Percentiles rank a stretch among this genome's conserved stretches.
phyloP scores from a whole-genome alignment of 495 filamentous ascomycete genomes.

The Penicillium daleae region DNA sequence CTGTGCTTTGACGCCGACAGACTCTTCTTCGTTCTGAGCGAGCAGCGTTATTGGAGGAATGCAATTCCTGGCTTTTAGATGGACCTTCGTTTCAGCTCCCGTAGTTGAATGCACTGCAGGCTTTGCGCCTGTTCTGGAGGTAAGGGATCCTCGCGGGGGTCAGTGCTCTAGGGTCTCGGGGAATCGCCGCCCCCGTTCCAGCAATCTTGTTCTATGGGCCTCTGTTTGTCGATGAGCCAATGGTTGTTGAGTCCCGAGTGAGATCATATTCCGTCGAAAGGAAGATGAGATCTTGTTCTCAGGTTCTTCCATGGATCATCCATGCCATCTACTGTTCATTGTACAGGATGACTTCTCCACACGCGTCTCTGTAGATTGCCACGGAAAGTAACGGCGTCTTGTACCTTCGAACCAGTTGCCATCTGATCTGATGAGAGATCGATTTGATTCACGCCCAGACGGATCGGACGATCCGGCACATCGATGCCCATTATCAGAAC shows the following conservation, averaged over 20 bases:
- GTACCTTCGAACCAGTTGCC: not conserved
- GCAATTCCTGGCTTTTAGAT: not conserved
- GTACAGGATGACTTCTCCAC: not conserved
- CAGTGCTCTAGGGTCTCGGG: conserved; percentile 22
- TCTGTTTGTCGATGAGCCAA: conserved; percentile 25
- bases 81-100: conserved; percentile 25
- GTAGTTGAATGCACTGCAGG: not conserved
- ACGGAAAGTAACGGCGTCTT: not conserved
- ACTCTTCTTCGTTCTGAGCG: not conserved
- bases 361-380: not conserved
- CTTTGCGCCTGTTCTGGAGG: conserved; percentile 8
- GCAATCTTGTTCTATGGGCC: conserved; percentile 26
- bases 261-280: conserved; percentile 5
- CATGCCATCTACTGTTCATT: not conserved
- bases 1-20: conserved; percentile 5
- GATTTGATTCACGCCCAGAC: not conserved
- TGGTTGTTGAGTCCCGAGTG: conserved; percentile 4
- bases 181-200: conserved; percentile 20
- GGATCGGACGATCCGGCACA: not conserved
- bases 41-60: conserved; percentile 6
- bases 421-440: not conserved
- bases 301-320: not conserved
- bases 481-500: too few relatives aligned
- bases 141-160: conserved; percentile 18
- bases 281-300: not conserved